Conservation (phyloP, 169 alveolate species). For the Ichthyophthirius multifiliis region DNA sequence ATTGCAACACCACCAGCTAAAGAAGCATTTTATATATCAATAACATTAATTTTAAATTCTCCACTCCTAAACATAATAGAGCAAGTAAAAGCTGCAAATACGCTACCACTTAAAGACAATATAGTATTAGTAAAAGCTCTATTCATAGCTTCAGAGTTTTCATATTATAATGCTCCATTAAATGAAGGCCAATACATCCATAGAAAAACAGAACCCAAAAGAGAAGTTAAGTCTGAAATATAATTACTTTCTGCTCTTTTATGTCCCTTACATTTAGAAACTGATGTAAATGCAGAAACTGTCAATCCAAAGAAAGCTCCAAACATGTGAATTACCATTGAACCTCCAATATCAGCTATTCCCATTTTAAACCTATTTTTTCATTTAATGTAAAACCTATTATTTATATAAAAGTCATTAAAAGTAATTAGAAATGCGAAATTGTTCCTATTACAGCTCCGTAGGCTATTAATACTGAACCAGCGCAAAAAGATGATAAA, state of each 20-base stretch:
- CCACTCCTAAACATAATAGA: constrained; percentile 37
- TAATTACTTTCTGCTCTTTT: constrained; percentile 45
- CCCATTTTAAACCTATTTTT: constrained; percentile 32
- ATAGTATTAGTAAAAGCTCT: constrained; percentile 63
- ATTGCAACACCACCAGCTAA: constrained; percentile 81
- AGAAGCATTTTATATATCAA: constrained; percentile 65
- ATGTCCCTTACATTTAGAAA: background rate
- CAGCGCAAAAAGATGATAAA: constrained; percentile 58
- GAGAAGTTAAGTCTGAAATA: constrained; percentile 51
- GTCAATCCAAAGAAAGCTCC: constrained; percentile 67
- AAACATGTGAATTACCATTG: constrained; percentile 60
- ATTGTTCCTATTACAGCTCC: constrained; percentile 82
- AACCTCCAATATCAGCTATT: constrained; percentile 63
- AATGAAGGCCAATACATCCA: constrained; percentile 79
- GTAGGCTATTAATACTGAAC: constrained; percentile 61
- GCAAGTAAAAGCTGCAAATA: constrained; percentile 39
- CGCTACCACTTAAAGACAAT: constrained; percentile 51
- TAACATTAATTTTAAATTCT: constrained; percentile 62
- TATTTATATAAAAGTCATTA: constrained; percentile 50
- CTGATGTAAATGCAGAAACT: constrained; percentile 31
- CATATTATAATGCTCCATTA: constrained; percentile 58
- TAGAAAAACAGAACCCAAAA: constrained; percentile 74
- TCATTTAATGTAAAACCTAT: constrained; percentile 61
- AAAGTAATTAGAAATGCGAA: constrained; percentile 48
- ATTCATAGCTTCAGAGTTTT: constrained; percentile 31